A percentile compares a stretch with the other conserved stretches of the same genome.
These are phyloP conservation scores for Lactifluus piperatus DNA, from an alignment of 768 basidiomycete species.

Conservation along the genomic window DNA sequence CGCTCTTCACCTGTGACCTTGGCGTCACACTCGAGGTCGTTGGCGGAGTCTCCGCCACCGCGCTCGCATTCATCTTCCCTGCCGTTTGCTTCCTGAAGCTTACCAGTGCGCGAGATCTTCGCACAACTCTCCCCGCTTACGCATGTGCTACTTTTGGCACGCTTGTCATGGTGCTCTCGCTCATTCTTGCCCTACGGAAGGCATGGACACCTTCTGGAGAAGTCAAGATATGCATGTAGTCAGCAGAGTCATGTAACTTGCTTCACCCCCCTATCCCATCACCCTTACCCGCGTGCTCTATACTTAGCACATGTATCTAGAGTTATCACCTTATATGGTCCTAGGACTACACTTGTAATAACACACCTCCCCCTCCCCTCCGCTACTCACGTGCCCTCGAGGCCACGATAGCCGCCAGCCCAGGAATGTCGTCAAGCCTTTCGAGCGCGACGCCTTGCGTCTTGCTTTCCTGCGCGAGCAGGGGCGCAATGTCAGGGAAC, in stretches of 20 bases:
- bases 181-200: constrained; percentile 69
- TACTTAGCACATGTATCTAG: constrained; percentile 10
- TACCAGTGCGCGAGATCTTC: constrained; percentile 56
- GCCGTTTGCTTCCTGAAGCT: constrained; percentile 82
- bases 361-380: not conserved
- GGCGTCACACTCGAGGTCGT: constrained; percentile 98
- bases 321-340: constrained; percentile 10
- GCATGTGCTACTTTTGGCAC: constrained; percentile 66
- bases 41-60: constrained; percentile 90
- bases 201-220: constrained; percentile 67
- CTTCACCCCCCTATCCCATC: not conserved
- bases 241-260: not conserved
- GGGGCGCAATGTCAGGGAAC: constrained; percentile 62
- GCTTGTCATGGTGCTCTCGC: constrained; percentile 67
- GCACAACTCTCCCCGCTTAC: constrained; percentile 59
- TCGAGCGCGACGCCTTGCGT: constrained; percentile 61
- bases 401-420: constrained; percentile 9
- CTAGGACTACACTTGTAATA: constrained; percentile 8
- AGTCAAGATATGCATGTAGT: constrained; percentile 60
- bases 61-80: constrained; percentile 89
- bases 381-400: not conserved
- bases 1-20: constrained; percentile 89
- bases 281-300: not conserved
- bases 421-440: constrained; percentile 33
- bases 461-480: constrained; percentile 61